phyloP scores from a whole-genome alignment of 352 stramenopile genomes.

The Aphanomyces invadans region DNA sequence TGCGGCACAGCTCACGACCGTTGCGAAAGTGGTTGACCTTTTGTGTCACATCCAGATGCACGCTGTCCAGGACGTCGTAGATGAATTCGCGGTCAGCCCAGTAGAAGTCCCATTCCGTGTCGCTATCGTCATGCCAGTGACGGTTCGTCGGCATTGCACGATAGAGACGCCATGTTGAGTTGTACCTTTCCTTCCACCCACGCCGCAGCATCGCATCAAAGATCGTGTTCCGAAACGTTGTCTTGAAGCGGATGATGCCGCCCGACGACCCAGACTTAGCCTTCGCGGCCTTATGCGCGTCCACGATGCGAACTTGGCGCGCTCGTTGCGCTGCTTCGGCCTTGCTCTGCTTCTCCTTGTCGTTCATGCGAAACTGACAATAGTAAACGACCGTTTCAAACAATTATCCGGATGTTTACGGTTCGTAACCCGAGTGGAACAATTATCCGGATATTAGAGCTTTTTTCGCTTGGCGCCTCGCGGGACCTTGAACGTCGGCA shows the following conservation, averaged over 20 bases:
- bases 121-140: constrained; percentile 23
- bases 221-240: constrained; percentile 88
- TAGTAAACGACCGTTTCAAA: not conserved
- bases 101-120: constrained; percentile 87
- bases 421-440: not conserved
- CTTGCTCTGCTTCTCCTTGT: constrained; percentile 22
- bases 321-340: not conserved
- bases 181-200: constrained; percentile 85
- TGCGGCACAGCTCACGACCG: constrained; percentile 82
- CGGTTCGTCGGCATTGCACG: not conserved
- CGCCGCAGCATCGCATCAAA: constrained; percentile 84
- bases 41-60: constrained; percentile 72
- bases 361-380: constrained; percentile 19
- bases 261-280: not conserved
- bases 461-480: not conserved
- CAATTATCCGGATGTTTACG: not conserved
- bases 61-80: constrained; percentile 85
- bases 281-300: constrained; percentile 14
- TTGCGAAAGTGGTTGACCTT: constrained; percentile 90
- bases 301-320: constrained; percentile 9
- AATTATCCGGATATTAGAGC: not conserved
- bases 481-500: not conserved
- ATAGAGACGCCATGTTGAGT: not conserved
- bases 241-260: constrained; percentile 76
- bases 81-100: constrained; percentile 87